Evolutionary conservation across 306 rosid species (phyloP).

Genomic region (Castanospermum australe): DNA sequence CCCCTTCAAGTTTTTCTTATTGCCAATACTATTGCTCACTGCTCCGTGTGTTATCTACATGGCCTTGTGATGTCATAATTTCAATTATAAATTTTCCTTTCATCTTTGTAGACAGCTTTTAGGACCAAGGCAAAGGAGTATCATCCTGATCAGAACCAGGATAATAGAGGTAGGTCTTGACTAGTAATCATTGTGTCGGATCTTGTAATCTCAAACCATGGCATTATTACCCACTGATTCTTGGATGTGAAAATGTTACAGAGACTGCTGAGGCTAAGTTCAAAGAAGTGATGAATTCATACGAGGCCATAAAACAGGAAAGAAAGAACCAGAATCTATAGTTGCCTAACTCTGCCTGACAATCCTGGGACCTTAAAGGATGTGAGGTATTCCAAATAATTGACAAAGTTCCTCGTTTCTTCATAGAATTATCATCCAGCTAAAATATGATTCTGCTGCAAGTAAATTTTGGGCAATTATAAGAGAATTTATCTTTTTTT

Average conservation of each 20-base stretch:
- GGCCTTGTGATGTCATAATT: slow-evolving; percentile 7
- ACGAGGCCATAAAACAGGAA: slow-evolving; percentile 90
- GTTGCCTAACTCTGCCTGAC: slow-evolving; percentile 7
- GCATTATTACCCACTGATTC: slow-evolving; percentile 10
- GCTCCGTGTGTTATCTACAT: not conserved
- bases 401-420: slow-evolving; percentile 18
- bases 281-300: slow-evolving; percentile 89
- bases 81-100: not conserved
- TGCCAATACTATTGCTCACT: not conserved
- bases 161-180: slow-evolving; percentile 64
- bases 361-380: slow-evolving; percentile 12
- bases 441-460: slow-evolving; percentile 16
- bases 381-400: slow-evolving; percentile 27
- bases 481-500: not conserved
- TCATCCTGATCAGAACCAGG: slow-evolving; percentile 98
- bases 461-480: slow-evolving; percentile 25
- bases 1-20: slow-evolving; percentile 6
- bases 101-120: slow-evolving; percentile 74
- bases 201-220: slow-evolving; percentile 11
- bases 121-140: slow-evolving; percentile 84
- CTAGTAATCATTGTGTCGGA: not conserved
- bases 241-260: slow-evolving; percentile 42
- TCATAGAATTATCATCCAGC: slow-evolving; percentile 24
- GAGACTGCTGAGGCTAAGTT: slow-evolving; percentile 92
- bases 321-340: slow-evolving; percentile 42